Base-by-base conservation (phyloP, 768 basidiomycete genomes). In the Tylopilus felleus region DNA sequence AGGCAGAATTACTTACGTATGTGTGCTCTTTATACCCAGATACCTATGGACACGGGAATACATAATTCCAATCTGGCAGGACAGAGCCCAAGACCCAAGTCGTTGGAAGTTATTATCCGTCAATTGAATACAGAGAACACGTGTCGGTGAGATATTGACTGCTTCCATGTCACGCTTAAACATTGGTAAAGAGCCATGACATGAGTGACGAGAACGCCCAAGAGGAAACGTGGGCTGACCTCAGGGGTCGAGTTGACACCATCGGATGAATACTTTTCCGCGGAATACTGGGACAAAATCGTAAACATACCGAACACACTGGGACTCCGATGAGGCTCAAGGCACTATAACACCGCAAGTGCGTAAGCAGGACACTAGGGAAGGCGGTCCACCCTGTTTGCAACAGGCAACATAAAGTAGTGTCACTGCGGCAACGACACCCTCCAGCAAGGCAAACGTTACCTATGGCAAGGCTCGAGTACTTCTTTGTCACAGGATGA, bases 401-500 rank as follows among this genome's bases (percentile, higher is more conserved):
- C 49, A 54, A 48, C 38, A 27, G 38, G 28, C 21, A 35, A 57
- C 65, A 51, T 55, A 52, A 60, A 53, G 49, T 47, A 44, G 58
- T 22, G 51, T 45, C 43, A 51, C 43, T 52, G 53, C 53, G 53
- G 45, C 49, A 27, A 41, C 40, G 38, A 41, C 44, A 53, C 40
- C 31, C 43, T 51, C 45, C 19, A 40, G 33, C 36, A 39, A 45
- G 36, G 45, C 13, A 51, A 52, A 51, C 36, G 22, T 40, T 38
- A 43, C 35, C 55, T 51, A 22, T 42, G 47, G 27, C 3, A 51
- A 29, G 43, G 39, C n/a, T 43, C 23, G 41, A 49, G 29, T 7
- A 36, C 29, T 57, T 66, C 58, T 52, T 58, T 52, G 8, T 48
- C 52, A 53, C 50, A 55, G 44, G 53, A 54, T 45, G 53, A 65